A percentile compares a stretch with the other conserved stretches of the same genome.
These are phyloP conservation scores for Backusella sp. DNA, from an alignment of 192 early-diverging fungal species.

Conservation along the genomic window DNA sequence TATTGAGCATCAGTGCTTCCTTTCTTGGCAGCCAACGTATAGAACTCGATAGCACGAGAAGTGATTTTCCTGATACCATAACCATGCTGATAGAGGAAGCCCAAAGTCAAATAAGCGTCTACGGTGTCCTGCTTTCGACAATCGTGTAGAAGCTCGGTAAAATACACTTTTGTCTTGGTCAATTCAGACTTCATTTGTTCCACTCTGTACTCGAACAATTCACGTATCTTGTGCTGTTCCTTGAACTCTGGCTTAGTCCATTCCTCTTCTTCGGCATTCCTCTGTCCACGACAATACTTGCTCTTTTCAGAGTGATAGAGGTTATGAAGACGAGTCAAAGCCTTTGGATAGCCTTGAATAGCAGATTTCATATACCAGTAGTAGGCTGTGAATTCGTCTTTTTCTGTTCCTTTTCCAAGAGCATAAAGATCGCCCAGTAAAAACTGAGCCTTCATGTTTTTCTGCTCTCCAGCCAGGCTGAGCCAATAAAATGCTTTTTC, in stretches of 20 bases:
- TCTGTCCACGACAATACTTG: too few species aligned
- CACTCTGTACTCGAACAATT: background rate
- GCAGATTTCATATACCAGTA: too few species aligned
- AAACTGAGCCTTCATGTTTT: too few species aligned
- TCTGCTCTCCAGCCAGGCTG: too few species aligned
- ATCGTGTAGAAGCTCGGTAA: background rate
- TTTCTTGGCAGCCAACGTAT: background rate
- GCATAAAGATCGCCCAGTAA: too few species aligned
- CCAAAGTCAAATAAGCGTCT: background rate
- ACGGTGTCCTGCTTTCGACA: background rate
- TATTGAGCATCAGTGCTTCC: background rate
- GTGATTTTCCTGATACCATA: too few species aligned
- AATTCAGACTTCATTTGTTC: background rate
- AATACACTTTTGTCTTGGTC: background rate
- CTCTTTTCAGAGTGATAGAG: background rate
- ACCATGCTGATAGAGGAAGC: background rate
- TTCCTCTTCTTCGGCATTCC: background rate
- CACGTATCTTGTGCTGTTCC: background rate
- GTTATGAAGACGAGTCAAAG: background rate
- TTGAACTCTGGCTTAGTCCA: background rate
- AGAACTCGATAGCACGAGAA: background rate
- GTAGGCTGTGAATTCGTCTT: too few species aligned
- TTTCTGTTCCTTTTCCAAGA: too few species aligned
- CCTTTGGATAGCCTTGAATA: too few species aligned
- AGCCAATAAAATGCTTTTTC: too few species aligned